Evolutionary conservation across 2,329 filamentous ascomycete species (phyloP), one percentile per base, ranked within the genome.

Genomic region (Talaromyces sp.): DNA sequence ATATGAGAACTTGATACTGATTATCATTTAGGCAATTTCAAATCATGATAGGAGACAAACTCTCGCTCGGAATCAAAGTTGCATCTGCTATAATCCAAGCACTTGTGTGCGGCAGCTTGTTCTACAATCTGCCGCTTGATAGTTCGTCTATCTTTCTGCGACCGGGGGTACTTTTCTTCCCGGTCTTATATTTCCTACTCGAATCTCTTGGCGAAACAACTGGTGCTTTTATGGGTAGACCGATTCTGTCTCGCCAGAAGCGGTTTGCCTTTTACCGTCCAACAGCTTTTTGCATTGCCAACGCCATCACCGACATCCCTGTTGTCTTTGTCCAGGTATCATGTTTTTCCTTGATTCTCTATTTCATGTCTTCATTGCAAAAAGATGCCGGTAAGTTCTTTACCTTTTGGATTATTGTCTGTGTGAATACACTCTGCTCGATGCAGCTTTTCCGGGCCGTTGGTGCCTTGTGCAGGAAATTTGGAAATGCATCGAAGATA

Each of bases 171-270:
- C 74, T 87, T 15, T 87, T 86, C 72, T 84, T 86, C 66, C 79
- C 84, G 33, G 69, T 87, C 0, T 76, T 88, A 0, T 87, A 86
- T 73, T 86, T 87, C 63, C 80, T 85, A 1, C 75, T 88, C 1
- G 77, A 86, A 28, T 82, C 84, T 2, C 70, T 87, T 51, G 81
- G 82, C 2, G 84, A 88, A 65, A 79, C 85, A 15, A 84, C 85
- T 0, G 75, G 82, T 1, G 83, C 85, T 0, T 90, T 88, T 65
- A 79, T 82, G 66, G 82, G 82, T 3, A 83, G 87, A 56, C 86
- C 86, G 0, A 88, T 90, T 64, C 73, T 90, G 22, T 77, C 87
- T 19, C 88, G 88, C 67, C 87, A 89, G 71, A 88, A 88, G 68
- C 83, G 82, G 7, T 89, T 88, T 65, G 85, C 84, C 0, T 89